These are phyloP conservation scores for Jacaranda copaia DNA, from an alignment of 257 asterid species.

Conservation along the genomic window DNA sequence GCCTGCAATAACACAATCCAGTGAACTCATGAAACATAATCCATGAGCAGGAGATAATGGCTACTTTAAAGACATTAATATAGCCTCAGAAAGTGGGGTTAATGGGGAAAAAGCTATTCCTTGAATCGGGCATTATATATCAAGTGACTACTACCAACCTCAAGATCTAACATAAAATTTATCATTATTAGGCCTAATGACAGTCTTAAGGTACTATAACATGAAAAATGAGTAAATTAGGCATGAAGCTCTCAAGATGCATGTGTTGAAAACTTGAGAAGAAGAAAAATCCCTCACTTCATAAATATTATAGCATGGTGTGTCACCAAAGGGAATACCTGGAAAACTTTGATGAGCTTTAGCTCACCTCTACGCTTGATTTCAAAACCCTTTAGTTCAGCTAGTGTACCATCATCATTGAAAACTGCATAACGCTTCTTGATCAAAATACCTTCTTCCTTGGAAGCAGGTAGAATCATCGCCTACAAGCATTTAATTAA, in stretches of 20 bases:
- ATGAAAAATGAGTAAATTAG: conserved; percentile 15
- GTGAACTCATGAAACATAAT: conserved; percentile 33
- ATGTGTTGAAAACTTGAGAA: conserved; percentile 1
- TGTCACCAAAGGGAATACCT: conserved; percentile 59
- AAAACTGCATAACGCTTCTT: conserved; percentile 99
- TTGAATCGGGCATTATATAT: conserved; percentile 22
- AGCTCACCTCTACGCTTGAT: conserved; percentile 99
- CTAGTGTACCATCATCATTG: conserved; percentile 96
- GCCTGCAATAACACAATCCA: conserved; percentile 65
- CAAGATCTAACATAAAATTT: conserved; percentile 24
- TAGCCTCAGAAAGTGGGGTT: conserved; percentile 1
- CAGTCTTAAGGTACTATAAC: conserved; percentile 16
- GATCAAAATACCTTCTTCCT: conserved; percentile 98
- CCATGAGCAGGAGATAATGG: conserved; percentile 23
- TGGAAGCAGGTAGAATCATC: conserved; percentile 98
- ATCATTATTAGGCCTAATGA: conserved; percentile 9
- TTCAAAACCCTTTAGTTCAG: conserved; percentile 99
- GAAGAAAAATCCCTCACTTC: conserved; percentile 21
- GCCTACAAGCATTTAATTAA: conserved; percentile 58
- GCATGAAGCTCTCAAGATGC: conserved; percentile 24
- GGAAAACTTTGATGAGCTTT: conserved; percentile 99
- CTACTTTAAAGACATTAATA: conserved; percentile 24
- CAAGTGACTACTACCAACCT: conserved; percentile 22
- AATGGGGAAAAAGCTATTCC: conserved; percentile 10
- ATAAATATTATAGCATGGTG: conserved; percentile 5